Evolutionary conservation across 495 filamentous ascomycete genomes (phyloP).

Genomic region (Penicillium robsamsonii): DNA sequence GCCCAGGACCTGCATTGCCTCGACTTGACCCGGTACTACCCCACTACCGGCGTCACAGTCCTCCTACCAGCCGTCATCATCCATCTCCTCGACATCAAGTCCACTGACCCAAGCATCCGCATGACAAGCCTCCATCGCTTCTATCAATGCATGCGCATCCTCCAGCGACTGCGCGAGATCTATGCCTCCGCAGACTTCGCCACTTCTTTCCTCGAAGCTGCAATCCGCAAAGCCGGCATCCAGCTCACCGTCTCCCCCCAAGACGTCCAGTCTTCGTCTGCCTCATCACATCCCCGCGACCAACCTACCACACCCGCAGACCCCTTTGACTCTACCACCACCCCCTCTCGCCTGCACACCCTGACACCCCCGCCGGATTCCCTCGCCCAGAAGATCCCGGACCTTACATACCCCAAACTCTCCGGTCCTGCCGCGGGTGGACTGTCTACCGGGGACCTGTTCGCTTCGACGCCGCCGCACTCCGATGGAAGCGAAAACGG

Average conservation of each 20-base stretch:
- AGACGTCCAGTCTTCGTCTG: constrained; percentile 33
- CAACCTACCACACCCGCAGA: constrained; percentile 14
- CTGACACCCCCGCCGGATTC: constrained; percentile 48
- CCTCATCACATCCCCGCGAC: constrained; percentile 3
- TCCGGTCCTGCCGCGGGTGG: constrained; percentile 17
- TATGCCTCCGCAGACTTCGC: constrained; percentile 87
- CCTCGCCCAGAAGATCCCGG: constrained; percentile 44
- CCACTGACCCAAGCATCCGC: constrained; percentile 63
- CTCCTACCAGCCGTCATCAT: constrained; percentile 89
- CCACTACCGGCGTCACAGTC: constrained; percentile 85
- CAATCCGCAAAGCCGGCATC: constrained; percentile 76
- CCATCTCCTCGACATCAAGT: constrained; percentile 85
- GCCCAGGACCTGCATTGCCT: constrained; percentile 66
- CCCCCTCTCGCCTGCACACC: constrained; percentile 30
- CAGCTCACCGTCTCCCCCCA: constrained; percentile 44
- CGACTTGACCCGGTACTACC: constrained; percentile 72
- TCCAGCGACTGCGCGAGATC: constrained; percentile 75
- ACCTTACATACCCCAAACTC: constrained; percentile 40
- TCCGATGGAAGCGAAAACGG: constrained; percentile 48
- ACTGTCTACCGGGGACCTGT: constrained; percentile 25
- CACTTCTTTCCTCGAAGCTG: constrained; percentile 79
- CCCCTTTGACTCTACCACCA: constrained; percentile 17
- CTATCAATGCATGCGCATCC: constrained; percentile 80
- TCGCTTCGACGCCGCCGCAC: constrained; percentile 44
- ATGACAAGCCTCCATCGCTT: constrained; percentile 71